Conservation (phyloP, 306 rosid genomes). For the Acacia confusa region DNA sequence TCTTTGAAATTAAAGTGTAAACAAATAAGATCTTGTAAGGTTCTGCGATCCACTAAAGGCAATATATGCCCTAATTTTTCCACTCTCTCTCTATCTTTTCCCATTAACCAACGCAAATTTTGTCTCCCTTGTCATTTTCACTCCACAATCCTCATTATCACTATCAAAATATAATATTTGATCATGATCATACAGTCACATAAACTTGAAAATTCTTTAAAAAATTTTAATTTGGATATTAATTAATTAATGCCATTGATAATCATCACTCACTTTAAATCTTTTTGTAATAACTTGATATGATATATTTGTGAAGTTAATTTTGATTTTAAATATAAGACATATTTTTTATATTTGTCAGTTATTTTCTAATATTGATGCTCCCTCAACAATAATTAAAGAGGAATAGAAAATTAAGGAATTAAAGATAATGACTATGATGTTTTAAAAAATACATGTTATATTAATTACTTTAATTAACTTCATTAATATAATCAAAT, state of each 20-base stretch:
- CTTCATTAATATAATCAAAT: too few species aligned
- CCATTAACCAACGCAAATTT: slow-evolving; percentile 28
- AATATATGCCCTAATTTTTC: slow-evolving; percentile 21
- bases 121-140: slow-evolving; percentile 42
- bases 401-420: too few species aligned
- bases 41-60: slow-evolving; percentile 26
- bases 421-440: too few species aligned
- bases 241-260: too few species aligned
- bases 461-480: too few species aligned
- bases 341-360: too few species aligned
- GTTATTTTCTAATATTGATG: too few species aligned
- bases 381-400: too few species aligned
- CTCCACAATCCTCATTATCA: slow-evolving; percentile 34
- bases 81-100: neutral
- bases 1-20: slow-evolving; percentile 33
- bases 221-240: neutral
- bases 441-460: too few species aligned
- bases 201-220: neutral
- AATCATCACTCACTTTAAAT: neutral
- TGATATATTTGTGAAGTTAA: too few species aligned
- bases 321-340: too few species aligned
- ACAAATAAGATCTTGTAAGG: slow-evolving; percentile 33
- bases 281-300: neutral
- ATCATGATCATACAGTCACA: neutral
- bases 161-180: neutral